Evolutionary conservation across 345 rosid species (phyloP).

Genomic region (Eucalyptus rudis): DNA sequence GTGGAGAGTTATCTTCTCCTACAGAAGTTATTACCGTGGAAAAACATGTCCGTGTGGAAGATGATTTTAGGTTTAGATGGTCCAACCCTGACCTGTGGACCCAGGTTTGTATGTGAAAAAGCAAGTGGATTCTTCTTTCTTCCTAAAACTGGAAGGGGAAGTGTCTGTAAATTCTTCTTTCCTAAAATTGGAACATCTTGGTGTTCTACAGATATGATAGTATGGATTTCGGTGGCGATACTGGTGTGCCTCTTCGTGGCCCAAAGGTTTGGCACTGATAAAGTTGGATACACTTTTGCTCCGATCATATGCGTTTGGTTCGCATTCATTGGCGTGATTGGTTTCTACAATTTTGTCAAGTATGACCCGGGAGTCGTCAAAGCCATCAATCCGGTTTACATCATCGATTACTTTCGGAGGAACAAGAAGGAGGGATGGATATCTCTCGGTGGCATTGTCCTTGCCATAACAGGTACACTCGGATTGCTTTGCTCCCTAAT

Average conservation of each 20-base stretch:
- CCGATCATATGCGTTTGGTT: slow-evolving; percentile 33
- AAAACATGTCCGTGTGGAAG: not conserved
- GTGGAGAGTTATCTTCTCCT: not conserved
- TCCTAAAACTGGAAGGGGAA: not conserved
- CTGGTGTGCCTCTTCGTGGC: slow-evolving; percentile 24
- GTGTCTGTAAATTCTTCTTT: not conserved
- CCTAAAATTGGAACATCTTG: not conserved
- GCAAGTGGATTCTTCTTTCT: not conserved
- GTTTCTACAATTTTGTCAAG: slow-evolving; percentile 22
- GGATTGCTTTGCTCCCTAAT: not conserved
- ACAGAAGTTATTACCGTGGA: not conserved
- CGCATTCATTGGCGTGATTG: slow-evolving; percentile 9
- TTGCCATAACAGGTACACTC: not conserved
- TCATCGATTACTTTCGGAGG: slow-evolving; percentile 21
- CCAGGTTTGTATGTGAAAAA: not conserved
- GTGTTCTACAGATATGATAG: slow-evolving; percentile 10
- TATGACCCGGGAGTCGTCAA: slow-evolving; percentile 14
- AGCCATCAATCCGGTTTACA: slow-evolving; percentile 30
- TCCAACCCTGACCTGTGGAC: not conserved
- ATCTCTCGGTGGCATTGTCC: slow-evolving; percentile 37
- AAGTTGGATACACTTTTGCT: slow-evolving; percentile 35
- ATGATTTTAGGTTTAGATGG: not conserved
- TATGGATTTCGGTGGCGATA: slow-evolving; percentile 30
- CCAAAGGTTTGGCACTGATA: slow-evolving; percentile 35
- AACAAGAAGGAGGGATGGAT: slow-evolving; percentile 28